Percentiles rank a stretch among this genome's conserved stretches.
Evolutionary conservation across 768 basidiomycete genomes (phyloP).

Genomic region (Suillus placidus): DNA sequence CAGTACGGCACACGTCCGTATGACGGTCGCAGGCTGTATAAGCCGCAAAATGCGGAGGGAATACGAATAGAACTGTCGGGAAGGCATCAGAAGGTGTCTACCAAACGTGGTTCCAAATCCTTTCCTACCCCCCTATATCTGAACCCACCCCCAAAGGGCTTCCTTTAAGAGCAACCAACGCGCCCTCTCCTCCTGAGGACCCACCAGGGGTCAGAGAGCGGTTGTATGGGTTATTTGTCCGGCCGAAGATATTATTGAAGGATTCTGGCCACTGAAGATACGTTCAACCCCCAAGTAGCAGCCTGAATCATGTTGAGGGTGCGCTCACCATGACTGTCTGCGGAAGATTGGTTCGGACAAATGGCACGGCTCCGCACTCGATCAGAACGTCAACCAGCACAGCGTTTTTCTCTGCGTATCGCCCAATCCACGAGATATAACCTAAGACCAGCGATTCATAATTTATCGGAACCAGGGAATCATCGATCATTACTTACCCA

Average conservation of each 20-base stretch:
- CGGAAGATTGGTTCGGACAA: conserved; percentile 75
- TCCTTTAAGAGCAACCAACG: conserved; percentile 57
- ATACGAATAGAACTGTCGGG: conserved; percentile 65
- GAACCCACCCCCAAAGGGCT: conserved; percentile 68
- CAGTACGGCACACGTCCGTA: conserved; percentile 70
- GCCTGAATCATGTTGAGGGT: background rate
- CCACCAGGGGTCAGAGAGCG: conserved; percentile 76
- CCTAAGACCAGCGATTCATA: conserved; percentile 24
- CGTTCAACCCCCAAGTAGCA: background rate
- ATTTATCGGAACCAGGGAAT: background rate
- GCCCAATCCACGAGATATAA: conserved; percentile 73
- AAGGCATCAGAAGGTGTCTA: background rate
- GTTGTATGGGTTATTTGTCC: conserved; percentile 77
- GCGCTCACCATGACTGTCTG: conserved; percentile 69
- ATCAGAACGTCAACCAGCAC: conserved; percentile 67
- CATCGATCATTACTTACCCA: conserved; percentile 44
- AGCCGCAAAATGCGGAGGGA: conserved; percentile 65
- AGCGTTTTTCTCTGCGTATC: conserved; percentile 57
- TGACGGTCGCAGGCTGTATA: conserved; percentile 74
- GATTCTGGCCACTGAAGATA: conserved; percentile 70
- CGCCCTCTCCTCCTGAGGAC: conserved; percentile 86
- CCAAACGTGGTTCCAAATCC: background rate
- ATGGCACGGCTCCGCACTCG: conserved; percentile 68
- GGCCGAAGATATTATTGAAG: conserved; percentile 76
- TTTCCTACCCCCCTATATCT: conserved; percentile 70